Percentiles rank a stretch among this genome's conserved stretches.
phyloP scores from a whole-genome alignment of 2,329 filamentous ascomycete genomes.

The Dryadomyces quercivorus region DNA sequence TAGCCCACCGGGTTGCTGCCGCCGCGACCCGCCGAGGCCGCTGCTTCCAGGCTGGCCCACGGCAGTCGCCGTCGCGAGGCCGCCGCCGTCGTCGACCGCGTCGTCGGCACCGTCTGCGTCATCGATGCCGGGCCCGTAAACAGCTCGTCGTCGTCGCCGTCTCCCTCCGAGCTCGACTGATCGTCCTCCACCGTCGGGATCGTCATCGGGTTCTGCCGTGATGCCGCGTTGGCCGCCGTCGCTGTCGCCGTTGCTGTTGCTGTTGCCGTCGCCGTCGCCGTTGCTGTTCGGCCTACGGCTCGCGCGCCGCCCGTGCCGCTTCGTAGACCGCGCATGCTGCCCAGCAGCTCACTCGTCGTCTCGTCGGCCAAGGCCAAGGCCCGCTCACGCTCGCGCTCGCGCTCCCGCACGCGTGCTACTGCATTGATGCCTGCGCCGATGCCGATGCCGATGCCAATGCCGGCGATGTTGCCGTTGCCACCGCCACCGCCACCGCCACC shows the following conservation, averaged over 20 bases:
- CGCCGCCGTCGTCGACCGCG: not conserved
- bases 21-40: not conserved
- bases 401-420: conserved; percentile 1
- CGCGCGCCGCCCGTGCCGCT: conserved; percentile 17
- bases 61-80: not conserved
- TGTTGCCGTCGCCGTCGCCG: not conserved
- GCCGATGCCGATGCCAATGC: not conserved
- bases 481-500: not conserved
- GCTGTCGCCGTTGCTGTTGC: not conserved
- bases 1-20: not conserved
- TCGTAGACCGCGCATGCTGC: conserved; percentile 21
- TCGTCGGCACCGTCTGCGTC: not conserved
- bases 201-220: not conserved
- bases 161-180: not conserved
- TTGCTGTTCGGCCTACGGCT: conserved; percentile 2
- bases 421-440: not conserved
- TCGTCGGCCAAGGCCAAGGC: conserved; percentile 20
- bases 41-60: not conserved
- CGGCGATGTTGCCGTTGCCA: not conserved
- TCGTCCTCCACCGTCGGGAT: conserved; percentile 1
- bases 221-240: not conserved
- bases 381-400: conserved; percentile 22
- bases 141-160: not conserved
- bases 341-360: conserved; percentile 25
- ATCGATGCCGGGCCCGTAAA: not conserved